Conservation (phyloP, 2,329 filamentous ascomycete species). For the Pleoardoris graminearum region DNA sequence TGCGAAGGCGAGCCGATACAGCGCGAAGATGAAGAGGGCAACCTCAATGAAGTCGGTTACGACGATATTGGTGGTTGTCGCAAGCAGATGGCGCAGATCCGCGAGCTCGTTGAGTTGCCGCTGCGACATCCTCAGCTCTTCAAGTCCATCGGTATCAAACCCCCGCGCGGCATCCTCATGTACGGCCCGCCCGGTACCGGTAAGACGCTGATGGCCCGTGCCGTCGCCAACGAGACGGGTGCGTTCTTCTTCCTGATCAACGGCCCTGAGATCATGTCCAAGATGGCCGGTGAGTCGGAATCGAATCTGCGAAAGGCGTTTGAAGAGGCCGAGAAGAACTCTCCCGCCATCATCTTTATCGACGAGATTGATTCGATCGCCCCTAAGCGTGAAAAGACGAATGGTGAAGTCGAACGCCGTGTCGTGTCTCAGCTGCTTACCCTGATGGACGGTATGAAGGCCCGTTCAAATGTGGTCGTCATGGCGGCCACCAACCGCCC, state of each 20-base stretch:
- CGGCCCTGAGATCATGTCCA: constrained; percentile 99
- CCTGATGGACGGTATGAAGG: constrained; percentile 99
- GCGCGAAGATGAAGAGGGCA: constrained; percentile 98
- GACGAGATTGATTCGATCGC: constrained; percentile 99
- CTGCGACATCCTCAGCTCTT: constrained; percentile 97
- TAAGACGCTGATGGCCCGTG: constrained; percentile 99
- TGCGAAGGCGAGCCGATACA: constrained; percentile 97
- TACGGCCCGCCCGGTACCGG: constrained; percentile 93
- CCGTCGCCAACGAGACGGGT: constrained; percentile 97
- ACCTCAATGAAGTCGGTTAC: constrained; percentile 98
- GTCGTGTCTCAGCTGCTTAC: constrained; percentile 96
- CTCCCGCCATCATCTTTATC: constrained; percentile 98
- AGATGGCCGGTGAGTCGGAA: constrained; percentile 99
- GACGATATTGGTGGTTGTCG: constrained; percentile 99
- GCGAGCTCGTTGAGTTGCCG: constrained; percentile 96
- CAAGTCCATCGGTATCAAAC: constrained; percentile 99
- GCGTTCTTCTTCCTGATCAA: constrained; percentile 99
- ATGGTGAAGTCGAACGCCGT: constrained; percentile 97
- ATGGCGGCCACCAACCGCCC: constrained; percentile 99
- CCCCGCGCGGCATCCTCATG: constrained; percentile 95
- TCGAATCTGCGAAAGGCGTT: constrained; percentile 99
- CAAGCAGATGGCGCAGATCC: constrained; percentile 99
- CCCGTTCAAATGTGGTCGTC: constrained; percentile 95
- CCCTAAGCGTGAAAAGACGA: constrained; percentile 99
- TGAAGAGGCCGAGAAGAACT: constrained; percentile 99